Evolutionary conservation across 257 asterid genomes (phyloP), one percentile per base, ranked within the genome.

Genomic region (Schizonepeta tenuifolia): DNA sequence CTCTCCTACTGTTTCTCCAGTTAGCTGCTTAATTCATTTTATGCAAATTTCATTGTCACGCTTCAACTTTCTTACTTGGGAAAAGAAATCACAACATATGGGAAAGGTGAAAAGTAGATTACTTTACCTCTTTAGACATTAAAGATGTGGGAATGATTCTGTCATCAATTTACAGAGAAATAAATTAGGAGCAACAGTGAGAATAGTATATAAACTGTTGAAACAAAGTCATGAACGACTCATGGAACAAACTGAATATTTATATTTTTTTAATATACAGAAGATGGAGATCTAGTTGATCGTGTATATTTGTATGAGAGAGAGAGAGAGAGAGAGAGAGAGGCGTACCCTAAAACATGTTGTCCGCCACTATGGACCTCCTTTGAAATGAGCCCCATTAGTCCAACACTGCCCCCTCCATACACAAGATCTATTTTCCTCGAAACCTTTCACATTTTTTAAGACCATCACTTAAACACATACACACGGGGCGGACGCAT

Each of bases 1-100:
- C 76, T 86, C 89, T 17, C 91, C 91, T 10, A 82, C 78, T 12
- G 86, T 74, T 66, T 84, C 89, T 9, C 91, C 89, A 6, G 84
- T 86, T 68, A 84, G 71, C 91, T 86, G 80, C 31, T n/a, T n/a
- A n/a, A n/a, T 43, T 11, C 15, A 43, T 38, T 38, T 1, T 11
- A 38, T 38, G 10, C 33, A 28, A 28, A 28, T 28, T 28, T 28
- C 3, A 3, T 28, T 28, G 4, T 28, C 33, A 28, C 4, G 33
- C 33, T 28, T 38, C 43, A 7, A 38, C 43, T 43, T 43, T 43
- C 11, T 10, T 28, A n/a, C n/a, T 28, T 28, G 3, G 4, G 33
- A 28, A 28, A 28, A 28, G 5, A 38, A 38, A 7, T 38, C 11
- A 38, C 43, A 7, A 7, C 9, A 7, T 7, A 7, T 7, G 43